Conservation (phyloP, 1,284 basidiomycete genomes). For the Flammula alnicola region DNA sequence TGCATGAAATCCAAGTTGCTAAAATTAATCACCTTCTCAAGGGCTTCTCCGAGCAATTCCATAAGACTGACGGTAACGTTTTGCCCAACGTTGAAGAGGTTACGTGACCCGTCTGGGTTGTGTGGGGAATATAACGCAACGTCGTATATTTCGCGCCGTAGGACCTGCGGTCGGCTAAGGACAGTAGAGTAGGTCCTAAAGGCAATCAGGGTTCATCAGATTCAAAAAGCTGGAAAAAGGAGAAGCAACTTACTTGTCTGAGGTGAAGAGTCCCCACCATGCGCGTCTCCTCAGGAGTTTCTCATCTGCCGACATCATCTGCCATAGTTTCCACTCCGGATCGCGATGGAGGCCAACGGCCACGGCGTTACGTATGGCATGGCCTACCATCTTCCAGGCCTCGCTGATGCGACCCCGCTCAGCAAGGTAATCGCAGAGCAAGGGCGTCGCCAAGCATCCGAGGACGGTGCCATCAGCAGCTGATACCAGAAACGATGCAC, state of each 20-base stretch:
- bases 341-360: constrained; percentile 58
- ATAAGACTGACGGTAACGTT: constrained; percentile 42
- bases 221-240: constrained; percentile 16
- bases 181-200: constrained; percentile 48
- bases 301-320: constrained; percentile 52
- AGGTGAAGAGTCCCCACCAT: constrained; percentile 53
- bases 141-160: constrained; percentile 41
- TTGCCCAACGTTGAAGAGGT: constrained; percentile 42
- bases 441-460: constrained; percentile 49
- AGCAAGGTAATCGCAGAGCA: constrained; percentile 51
- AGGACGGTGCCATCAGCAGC: constrained; percentile 52
- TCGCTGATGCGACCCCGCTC: constrained; percentile 53
- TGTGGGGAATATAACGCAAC: constrained; percentile 39
- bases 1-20: background rate
- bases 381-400: constrained; percentile 56
- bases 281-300: constrained; percentile 46
- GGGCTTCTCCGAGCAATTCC: constrained; percentile 44
- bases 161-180: constrained; percentile 50
- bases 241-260: constrained; percentile 46
- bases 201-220: constrained; percentile 6
- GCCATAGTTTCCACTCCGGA: constrained; percentile 51
- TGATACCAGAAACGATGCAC: constrained; percentile 40
- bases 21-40: constrained; percentile 40
- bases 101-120: constrained; percentile 40
- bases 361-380: constrained; percentile 47